Base-by-base conservation (phyloP, 345 rosid species). In the Linum usitatissimum region DNA sequence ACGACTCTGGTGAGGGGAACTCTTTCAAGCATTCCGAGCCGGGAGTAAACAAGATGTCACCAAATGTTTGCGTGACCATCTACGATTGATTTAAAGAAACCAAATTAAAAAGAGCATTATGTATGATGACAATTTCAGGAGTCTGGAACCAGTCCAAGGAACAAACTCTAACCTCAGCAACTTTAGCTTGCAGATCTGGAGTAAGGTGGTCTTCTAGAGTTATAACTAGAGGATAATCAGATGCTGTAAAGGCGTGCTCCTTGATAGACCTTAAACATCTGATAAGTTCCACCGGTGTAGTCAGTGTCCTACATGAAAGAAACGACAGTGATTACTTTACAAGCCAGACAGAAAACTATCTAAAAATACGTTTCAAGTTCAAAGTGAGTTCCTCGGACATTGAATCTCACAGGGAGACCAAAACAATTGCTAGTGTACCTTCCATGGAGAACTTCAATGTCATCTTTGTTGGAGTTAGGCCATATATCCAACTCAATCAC, bases 191-290 rank as follows among this genome's bases (percentile, higher is more conserved):
- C 64, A 90, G 94, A 57, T 84, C 73, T 48, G 88, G 77, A 55
- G 91, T 86, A 42, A 93, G 94, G 66, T 93, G 99, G 79, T 93
- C 99, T 83, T 93, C 99, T 21, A 90, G 83, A 72, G 99, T 93
- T 62, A 93, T 86, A 69, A 90, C 79, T 64, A 93, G 90, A 4
- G 97, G 96, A 69, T 83, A 90, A 3, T 91, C 94, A 60, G 91
- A 93, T 49, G 79, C 86, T 66, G 62, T 62, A 70, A 92, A 92
- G 5, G 98, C 97, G 70, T 89, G 42, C 18, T 80, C 83, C 83
- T 72, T 83, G 57, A 93, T 93, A 55, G 96, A 84, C 68, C 31
- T 78, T 60, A 93, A 67, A 78, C 99, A 90, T 69, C 70, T 87
- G 56, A 77, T 73, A 5, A 66, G 88, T 65, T 78, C 77, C 74